Base-by-base conservation (phyloP, 2,329 filamentous ascomycete genomes). In the Shiraia bambusicola region DNA sequence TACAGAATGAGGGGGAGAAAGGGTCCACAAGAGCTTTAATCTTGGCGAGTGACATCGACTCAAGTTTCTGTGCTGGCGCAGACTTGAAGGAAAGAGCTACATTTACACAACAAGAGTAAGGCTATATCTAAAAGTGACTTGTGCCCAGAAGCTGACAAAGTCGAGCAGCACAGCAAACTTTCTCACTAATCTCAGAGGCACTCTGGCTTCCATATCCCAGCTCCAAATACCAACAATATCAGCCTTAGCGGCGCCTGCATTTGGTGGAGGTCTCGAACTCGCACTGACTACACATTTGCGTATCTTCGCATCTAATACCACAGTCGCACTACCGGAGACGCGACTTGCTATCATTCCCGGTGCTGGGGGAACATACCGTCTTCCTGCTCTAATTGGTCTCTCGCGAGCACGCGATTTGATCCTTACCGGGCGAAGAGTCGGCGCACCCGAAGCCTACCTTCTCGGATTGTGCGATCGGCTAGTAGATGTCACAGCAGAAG, bases 221-320 rank as follows among this genome's bases (percentile, higher is more conserved):
- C 84, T 98, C 29, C 87, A 86, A 11, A 84, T 97, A 54, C 93
- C 93, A 19, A 95, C 92, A 37, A 92, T 98, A 64, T 84, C 87
- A 3, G 90, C 90, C 42, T 82, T 98, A 49, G 86, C 86, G 40
- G 93, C 88, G 35, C 74, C 88, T 43, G 93, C 93, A 5, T 84
- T 97, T 22, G 93, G 93, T 50, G 93, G 93, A 59, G 93, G 93
- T 33, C 83, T 98, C 52, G 93, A 98, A 72, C 81, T 98, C 38
- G 92, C 90, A 2, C 82, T 98, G 6, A 84, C 86, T 54, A 95
- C 92, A 1, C 84, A 93, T 69, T 83, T 98, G 70, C 88, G 93
- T 53, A 85, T 98, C 37, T 84, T 97, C 54, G 80, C 84, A 24
- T 89, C 87, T 28, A 87, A 84, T 25, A 87, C 89, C 12, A 74